These are phyloP conservation scores for Eutrema yunnanense DNA, from an alignment of 345 rosid genomes.

Conservation along the genomic window DNA sequence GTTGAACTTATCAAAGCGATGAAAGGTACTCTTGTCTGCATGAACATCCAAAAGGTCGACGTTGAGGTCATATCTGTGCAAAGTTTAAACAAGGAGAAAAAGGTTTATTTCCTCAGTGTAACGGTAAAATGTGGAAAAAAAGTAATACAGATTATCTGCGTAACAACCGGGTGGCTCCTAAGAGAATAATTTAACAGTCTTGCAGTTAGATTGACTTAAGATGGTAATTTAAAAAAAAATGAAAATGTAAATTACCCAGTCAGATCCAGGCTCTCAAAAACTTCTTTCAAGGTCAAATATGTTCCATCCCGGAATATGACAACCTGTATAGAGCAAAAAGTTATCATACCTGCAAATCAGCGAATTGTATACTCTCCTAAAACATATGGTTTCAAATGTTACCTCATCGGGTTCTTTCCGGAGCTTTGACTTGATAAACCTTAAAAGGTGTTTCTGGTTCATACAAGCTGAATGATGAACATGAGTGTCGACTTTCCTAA, in stretches of 20 bases:
- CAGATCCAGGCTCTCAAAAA: slow-evolving; percentile 92
- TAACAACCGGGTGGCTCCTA: not conserved
- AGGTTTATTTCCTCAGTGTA: not conserved
- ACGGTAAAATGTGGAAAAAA: not conserved
- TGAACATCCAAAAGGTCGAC: slow-evolving; percentile 99
- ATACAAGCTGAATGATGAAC: slow-evolving; percentile 99
- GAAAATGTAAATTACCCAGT: slow-evolving; percentile 54
- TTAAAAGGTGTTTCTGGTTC: slow-evolving; percentile 98
- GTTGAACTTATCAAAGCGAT: slow-evolving; percentile 98
- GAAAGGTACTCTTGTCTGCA: slow-evolving; percentile 99
- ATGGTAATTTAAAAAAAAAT: not conserved
- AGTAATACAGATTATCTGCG: not conserved
- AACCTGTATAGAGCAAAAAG: slow-evolving; percentile 51
- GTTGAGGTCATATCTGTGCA: slow-evolving; percentile 80
- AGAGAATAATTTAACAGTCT: not conserved
- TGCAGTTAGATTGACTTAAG: not conserved
- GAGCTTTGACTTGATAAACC: slow-evolving; percentile 97
- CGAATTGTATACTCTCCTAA: not conserved
- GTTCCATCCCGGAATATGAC: slow-evolving; percentile 99
- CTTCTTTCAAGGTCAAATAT: slow-evolving; percentile 90
- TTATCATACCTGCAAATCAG: not conserved
- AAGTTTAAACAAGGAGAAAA: slow-evolving; percentile 13
- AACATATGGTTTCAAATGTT: slow-evolving; percentile 5
- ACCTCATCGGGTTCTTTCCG: slow-evolving; percentile 99
- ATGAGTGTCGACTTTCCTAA: slow-evolving; percentile 98